Conservation (phyloP, 2,329 filamentous ascomycete genomes). For the Zymoseptoria pseudotritici region DNA sequence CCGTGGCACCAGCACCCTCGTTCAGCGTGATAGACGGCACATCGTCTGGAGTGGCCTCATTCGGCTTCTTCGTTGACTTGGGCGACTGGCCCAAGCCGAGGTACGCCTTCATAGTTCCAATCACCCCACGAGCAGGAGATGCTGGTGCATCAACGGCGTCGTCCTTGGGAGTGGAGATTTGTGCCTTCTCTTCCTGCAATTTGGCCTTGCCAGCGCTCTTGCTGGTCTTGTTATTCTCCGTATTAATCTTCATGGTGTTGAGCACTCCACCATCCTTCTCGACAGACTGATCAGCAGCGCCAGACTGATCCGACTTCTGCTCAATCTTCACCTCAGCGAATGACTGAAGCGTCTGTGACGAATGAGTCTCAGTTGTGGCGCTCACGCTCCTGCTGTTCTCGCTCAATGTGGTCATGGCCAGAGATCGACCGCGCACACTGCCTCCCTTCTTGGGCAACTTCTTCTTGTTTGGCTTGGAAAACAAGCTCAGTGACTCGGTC, state of each 20-base stretch:
- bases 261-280: not conserved
- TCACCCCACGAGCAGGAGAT: not conserved
- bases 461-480: slow-evolving; percentile 18
- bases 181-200: not conserved
- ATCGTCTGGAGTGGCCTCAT: not conserved
- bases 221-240: not conserved
- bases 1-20: not conserved
- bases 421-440: not conserved
- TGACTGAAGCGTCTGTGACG: not conserved
- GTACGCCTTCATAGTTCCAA: not conserved
- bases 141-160: not conserved
- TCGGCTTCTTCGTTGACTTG: not conserved
- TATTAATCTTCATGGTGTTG: not conserved
- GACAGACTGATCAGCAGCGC: not conserved
- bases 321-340: not conserved
- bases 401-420: not conserved
- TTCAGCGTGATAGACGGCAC: not conserved
- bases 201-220: not conserved
- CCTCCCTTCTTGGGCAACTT: slow-evolving; percentile 12
- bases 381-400: not conserved
- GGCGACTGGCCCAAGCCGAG: not conserved
- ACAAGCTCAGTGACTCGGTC: slow-evolving; percentile 30
- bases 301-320: not conserved
- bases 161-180: not conserved
- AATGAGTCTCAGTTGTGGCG: not conserved